Evolutionary conservation across 352 stramenopile species (phyloP), one percentile per base, ranked within the genome.

Genomic region (Saprolegnia diclina): DNA sequence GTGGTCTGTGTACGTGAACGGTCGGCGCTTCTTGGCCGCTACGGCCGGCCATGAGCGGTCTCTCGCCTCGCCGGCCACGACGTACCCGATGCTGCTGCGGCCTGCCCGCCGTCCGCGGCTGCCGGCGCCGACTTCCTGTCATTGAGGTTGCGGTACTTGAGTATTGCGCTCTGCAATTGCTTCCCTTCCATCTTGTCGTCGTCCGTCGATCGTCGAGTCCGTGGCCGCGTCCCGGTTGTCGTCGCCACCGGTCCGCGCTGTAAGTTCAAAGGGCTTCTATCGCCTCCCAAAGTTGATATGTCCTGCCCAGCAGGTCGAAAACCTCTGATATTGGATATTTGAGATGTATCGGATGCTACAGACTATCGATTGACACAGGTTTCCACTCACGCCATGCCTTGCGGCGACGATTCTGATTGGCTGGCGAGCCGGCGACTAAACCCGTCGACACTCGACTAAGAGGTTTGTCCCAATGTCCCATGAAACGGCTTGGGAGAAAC

Each of bases 81-180:
- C 22, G 48, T 19, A 42, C 22, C 53, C 6, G 57, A 18, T 22
- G 57, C 38, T 7, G 32, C n/a, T 13, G 32, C 42, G 5, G 57
- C 40, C n/a, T 37, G 14, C 40, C 21, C 57, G 10, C 7, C 22
- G 40, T 54, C 50, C 57, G 29, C 57, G 5, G 57, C 19, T 35
- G 37, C 37, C 19, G 21, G 11, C 18, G 57, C 26, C 21, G 48
- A 42, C 50, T 69, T 69, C 35, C 63, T 24, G 53, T 69, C 63
- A 35, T 69, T 69, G 2, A 69, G 53, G 29, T 69, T 40, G 42
- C 63, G 53, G 63, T 69, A 69, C 35, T 69, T 59, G 22, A 59
- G 63, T 69, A 69, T 69, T 69, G 63, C 63, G 54, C 44, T 52
- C 29, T 69, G 63, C 53, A 69, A 69, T 69, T 52, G 45, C 35